Evolutionary conservation across 768 basidiomycete genomes (phyloP).

Genomic region (Grammothele lineata): DNA sequence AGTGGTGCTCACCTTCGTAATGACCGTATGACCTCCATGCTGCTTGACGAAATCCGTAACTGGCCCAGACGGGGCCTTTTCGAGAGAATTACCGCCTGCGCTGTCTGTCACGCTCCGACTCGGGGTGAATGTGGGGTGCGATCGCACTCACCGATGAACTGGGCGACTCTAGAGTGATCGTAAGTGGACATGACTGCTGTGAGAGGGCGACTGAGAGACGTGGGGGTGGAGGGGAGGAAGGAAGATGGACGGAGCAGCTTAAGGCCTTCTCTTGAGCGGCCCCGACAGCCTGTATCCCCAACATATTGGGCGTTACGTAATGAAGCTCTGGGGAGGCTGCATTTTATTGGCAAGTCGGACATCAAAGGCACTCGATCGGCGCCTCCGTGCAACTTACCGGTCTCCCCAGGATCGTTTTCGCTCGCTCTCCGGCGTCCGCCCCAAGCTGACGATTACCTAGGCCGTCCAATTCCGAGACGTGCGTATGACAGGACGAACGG

Average conservation of each 20-base stretch:
- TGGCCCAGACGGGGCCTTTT: conserved; percentile 71
- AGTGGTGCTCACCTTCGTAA: conserved; percentile 75
- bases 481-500: too few relatives aligned
- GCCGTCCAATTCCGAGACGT: too few relatives aligned
- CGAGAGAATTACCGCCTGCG: conserved; percentile 88
- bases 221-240: conserved; percentile 2
- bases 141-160: conserved; percentile 61
- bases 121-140: conserved; percentile 8
- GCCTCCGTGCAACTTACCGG: neutral
- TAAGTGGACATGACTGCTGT: conserved; percentile 30
- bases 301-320: conserved; percentile 15
- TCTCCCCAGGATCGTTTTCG: too few relatives aligned
- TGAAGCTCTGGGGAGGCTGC: conserved; percentile 7
- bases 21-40: conserved; percentile 95
- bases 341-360: conserved; percentile 1
- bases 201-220: neutral
- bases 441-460: too few relatives aligned
- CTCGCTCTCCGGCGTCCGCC: too few relatives aligned
- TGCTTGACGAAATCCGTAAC: conserved; percentile 89
- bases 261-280: conserved; percentile 2
- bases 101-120: conserved; percentile 10
- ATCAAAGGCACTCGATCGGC: conserved; percentile 3
- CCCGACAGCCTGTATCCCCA: conserved; percentile 15
- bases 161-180: conserved; percentile 57
- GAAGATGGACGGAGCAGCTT: conserved; percentile 5